phyloP scores from a whole-genome alignment of 1,284 basidiomycete genomes.

The Ustilago lituana region DNA sequence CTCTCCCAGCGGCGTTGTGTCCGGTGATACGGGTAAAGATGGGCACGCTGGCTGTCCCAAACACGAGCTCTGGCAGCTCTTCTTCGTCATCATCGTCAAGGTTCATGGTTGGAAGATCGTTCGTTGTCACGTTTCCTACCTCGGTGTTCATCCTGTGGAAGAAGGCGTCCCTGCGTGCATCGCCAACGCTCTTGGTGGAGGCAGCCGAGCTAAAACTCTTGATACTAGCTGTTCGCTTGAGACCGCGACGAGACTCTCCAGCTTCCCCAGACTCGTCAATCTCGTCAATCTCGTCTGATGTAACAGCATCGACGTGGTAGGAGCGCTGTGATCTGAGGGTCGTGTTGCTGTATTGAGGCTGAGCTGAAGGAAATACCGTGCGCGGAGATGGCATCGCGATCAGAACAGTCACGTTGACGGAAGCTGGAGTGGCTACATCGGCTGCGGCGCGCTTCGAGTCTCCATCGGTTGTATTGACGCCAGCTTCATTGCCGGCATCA shows the following conservation, averaged over 20 bases:
- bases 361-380: conserved; percentile 50
- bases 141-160: conserved; percentile 47
- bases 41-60: conserved; percentile 63
- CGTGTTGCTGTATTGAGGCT: conserved; percentile 9
- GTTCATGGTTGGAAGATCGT: conserved; percentile 13
- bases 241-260: conserved; percentile 19
- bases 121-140: conserved; percentile 14
- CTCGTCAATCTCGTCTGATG: conserved; percentile 43
- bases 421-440: conserved; percentile 38
- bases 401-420: conserved; percentile 59
- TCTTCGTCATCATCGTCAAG: conserved; percentile 59
- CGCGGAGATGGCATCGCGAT: conserved; percentile 61
- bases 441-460: conserved; percentile 3
- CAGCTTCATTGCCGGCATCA: conserved; percentile 7
- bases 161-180: conserved; percentile 56
- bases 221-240: conserved; percentile 51
- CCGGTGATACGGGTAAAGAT: conserved; percentile 39
- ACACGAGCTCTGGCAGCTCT: conserved; percentile 61
- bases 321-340: conserved; percentile 30
- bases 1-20: conserved; percentile 3
- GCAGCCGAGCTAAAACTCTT: conserved; percentile 52
- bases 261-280: no score
- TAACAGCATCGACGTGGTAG: conserved; percentile 17
- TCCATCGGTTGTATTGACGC: conserved; percentile 3
- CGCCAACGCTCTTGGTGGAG: conserved; percentile 48